Base-by-base conservation (phyloP, 345 rosid genomes). In the Euphorbia peplus region DNA sequence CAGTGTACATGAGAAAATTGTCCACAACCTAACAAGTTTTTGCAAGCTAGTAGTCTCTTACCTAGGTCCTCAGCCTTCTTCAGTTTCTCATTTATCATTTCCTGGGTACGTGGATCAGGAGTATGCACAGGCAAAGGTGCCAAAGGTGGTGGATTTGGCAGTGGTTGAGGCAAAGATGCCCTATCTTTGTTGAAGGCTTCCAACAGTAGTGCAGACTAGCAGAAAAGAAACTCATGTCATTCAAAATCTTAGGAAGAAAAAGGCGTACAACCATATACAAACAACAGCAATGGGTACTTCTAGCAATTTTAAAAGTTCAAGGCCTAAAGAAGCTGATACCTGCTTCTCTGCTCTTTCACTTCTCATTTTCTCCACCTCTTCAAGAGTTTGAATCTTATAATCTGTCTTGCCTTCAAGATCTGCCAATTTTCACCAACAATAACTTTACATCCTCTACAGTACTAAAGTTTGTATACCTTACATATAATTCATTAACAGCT, bases 41-140 rank as follows among this genome's bases (percentile, higher is more conserved):
- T 18, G 25, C n/a, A n/a, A 16, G 24, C 11, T 35, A 21, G 47
- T 42, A 25, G 12, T 9, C 22, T 42, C 91, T 76, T 75, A 95
- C 99, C 99, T 72, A 95, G 87, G 74, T 95, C 98, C 82, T 95
- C 98, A 1, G 99, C 99, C 86, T 88, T 95, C 87, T 90, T 92
- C 73, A 95, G 74, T 81, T 95, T 95, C 81, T 92, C 98, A 63
- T 95, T 92, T 74, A 95, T 95, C 99, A 95, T 90, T 76, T 92
- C 99, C 73, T 95, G 98, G 6, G 91, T 92, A 47, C 85, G 97
- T 69, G 97, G 81, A 87, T 95, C 99, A 0, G 91, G 96, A 26
- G 89, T 78, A 77, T 85, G 83, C 6, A 77, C 66, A 46, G 88
- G 92, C 78, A 91, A 70, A 39, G 93, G 80, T 69, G 93, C 86